phyloP scores from a whole-genome alignment of 2,329 filamentous ascomycete genomes.

The Fusarium albosuccineum region DNA sequence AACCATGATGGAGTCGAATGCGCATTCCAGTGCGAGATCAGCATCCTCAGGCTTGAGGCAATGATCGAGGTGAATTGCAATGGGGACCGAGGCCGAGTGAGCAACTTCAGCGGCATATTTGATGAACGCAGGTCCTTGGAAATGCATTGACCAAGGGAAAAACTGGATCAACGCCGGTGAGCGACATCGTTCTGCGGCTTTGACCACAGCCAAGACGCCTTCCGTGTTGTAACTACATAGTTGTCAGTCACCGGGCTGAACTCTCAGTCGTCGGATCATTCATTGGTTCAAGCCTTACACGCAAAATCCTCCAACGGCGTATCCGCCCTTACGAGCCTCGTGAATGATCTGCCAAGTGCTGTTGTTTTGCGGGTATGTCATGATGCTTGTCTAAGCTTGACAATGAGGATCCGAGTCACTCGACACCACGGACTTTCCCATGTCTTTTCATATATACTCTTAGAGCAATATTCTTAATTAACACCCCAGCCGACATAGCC shows the following conservation, averaged over 20 bases:
- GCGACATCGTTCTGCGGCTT: slow-evolving; percentile 10
- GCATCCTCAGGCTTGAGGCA: slow-evolving; percentile 11
- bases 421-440: no score
- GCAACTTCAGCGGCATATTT: slow-evolving; percentile 9
- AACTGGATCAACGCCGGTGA: slow-evolving; percentile 15
- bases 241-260: neutral
- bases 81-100: slow-evolving; percentile 6
- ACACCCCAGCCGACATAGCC: no score
- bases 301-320: slow-evolving; percentile 11
- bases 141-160: slow-evolving; percentile 7
- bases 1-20: slow-evolving; percentile 17
- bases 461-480: no score
- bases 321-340: slow-evolving; percentile 4
- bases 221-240: slow-evolving; percentile 6
- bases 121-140: slow-evolving; percentile 9
- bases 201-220: slow-evolving; percentile 7
- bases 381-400: neutral
- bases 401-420: neutral
- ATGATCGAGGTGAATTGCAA: slow-evolving; percentile 10
- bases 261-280: neutral
- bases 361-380: slow-evolving; percentile 5
- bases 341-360: slow-evolving; percentile 12
- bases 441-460: no score
- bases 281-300: neutral
- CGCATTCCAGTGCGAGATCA: slow-evolving; percentile 3